Evolutionary conservation across 169 alveolate genomes (phyloP).

Genomic region (Plasmodium berghei): DNA sequence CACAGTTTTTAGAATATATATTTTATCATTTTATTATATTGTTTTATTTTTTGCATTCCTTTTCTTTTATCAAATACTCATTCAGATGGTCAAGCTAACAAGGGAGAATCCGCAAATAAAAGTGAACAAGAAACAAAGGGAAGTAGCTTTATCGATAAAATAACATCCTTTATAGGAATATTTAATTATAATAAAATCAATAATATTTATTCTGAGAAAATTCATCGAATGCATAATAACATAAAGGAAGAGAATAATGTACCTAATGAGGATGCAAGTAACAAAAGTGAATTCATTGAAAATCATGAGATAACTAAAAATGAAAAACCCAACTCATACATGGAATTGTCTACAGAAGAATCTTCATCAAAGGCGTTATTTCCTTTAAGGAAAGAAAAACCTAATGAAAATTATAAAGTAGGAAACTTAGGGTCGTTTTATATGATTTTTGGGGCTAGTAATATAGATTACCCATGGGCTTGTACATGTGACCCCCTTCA

Average conservation of each 20-base stretch:
- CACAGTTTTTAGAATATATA: not conserved
- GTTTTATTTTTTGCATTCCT: not conserved
- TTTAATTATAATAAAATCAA: constrained; percentile 24
- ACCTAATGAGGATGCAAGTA: not conserved
- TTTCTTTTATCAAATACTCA: not conserved
- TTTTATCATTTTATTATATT: not conserved
- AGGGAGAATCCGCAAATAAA: too few relatives aligned
- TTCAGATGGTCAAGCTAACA: too few relatives aligned
- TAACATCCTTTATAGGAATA: constrained; percentile 40
- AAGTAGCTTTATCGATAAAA: constrained; percentile 42
- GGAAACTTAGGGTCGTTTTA: constrained; percentile 68
- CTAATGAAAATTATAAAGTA: constrained; percentile 48
- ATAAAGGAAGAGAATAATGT: not conserved
- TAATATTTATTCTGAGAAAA: constrained; percentile 15
- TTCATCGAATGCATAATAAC: not conserved
- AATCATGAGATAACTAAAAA: constrained; percentile 5
- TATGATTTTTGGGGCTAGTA: constrained; percentile 69
- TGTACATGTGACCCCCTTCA: constrained; percentile 83
- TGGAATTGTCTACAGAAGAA: constrained; percentile 17
- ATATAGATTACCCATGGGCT: constrained; percentile 89
- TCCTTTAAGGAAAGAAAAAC: constrained; percentile 11
- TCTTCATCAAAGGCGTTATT: not conserved
- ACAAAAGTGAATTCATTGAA: not conserved
- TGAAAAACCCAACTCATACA: constrained; percentile 36
- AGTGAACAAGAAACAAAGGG: constrained; percentile 4